Evolutionary conservation across 306 rosid genomes (phyloP).

Genomic region (Prunus davidiana): DNA sequence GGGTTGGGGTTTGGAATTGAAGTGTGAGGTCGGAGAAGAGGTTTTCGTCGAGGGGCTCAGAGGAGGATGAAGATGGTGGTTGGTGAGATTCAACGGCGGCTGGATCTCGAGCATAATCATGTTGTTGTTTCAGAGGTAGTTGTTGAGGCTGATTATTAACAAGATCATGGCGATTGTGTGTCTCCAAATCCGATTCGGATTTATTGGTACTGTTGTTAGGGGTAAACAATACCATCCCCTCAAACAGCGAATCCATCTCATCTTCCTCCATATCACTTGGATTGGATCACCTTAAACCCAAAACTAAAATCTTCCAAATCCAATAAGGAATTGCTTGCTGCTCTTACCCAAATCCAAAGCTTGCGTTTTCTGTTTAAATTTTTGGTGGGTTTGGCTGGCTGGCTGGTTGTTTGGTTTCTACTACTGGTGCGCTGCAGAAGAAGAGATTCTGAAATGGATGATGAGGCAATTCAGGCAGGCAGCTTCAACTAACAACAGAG

Average conservation of each 20-base stretch:
- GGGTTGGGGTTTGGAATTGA: constrained; percentile 6
- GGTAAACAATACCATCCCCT: constrained; percentile 70
- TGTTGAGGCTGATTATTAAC: no score
- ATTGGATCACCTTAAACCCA: background rate
- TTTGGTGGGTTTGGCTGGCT: no score
- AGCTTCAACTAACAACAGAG: no score
- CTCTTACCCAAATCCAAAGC: no score
- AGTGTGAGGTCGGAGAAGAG: constrained; percentile 79
- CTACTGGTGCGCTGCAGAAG: no score
- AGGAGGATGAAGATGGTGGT: constrained; percentile 14
- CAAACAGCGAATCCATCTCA: constrained; percentile 68
- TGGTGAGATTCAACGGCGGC: background rate
- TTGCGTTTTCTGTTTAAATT: no score
- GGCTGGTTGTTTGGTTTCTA: no score
- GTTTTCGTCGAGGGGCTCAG: constrained; percentile 75
- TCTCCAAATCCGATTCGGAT: background rate
- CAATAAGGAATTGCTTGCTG: no score
- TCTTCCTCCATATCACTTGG: constrained; percentile 17
- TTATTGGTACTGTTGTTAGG: constrained; percentile 22
- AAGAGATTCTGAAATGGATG: no score
- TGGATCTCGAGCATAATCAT: background rate
- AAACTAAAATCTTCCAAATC: background rate
- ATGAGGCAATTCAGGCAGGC: no score
- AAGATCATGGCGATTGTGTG: background rate
- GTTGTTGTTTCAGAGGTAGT: no score